Evolutionary conservation across 2,329 filamentous ascomycete species (phyloP).

Genomic region (Sporothrix phasma): DNA sequence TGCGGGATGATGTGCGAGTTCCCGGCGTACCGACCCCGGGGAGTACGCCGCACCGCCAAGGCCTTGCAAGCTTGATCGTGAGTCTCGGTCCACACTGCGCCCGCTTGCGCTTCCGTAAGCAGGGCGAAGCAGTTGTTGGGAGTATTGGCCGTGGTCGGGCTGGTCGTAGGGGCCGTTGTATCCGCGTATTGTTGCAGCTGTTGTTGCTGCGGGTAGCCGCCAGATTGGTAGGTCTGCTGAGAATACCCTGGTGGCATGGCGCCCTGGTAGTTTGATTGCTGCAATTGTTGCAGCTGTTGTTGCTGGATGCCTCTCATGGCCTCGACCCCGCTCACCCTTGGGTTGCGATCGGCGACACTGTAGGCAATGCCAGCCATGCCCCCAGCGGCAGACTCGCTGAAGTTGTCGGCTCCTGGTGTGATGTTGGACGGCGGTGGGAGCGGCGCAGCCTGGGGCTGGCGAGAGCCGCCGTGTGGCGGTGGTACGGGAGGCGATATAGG

Average conservation of each 20-base stretch:
- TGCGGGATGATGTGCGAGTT: conserved; percentile 35
- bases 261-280: conserved; percentile 18
- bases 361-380: conserved; percentile 60
- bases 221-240: conserved; percentile 23
- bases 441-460: conserved; percentile 9
- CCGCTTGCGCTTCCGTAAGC: conserved; percentile 8
- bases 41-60: conserved; percentile 28
- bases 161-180: conserved; percentile 15
- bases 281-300: conserved; percentile 18
- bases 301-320: conserved; percentile 38
- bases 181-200: conserved; percentile 16
- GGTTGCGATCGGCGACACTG: conserved; percentile 53
- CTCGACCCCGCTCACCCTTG: conserved; percentile 54
- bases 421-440: conserved; percentile 30
- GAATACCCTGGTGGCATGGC: conserved; percentile 20
- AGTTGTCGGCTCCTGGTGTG: conserved; percentile 59
- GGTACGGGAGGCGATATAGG: conserved; percentile 23
- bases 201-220: conserved; percentile 20
- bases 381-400: conserved; percentile 50
- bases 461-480: conserved; percentile 17
- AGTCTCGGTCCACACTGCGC: conserved; percentile 29
- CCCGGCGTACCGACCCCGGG: conserved; percentile 29
- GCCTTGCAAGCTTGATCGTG: conserved; percentile 34
- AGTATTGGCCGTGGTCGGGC: conserved; percentile 14
- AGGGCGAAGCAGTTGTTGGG: conserved; percentile 15